Base-by-base conservation (phyloP, 345 rosid species). In the Iberis pinnata region DNA sequence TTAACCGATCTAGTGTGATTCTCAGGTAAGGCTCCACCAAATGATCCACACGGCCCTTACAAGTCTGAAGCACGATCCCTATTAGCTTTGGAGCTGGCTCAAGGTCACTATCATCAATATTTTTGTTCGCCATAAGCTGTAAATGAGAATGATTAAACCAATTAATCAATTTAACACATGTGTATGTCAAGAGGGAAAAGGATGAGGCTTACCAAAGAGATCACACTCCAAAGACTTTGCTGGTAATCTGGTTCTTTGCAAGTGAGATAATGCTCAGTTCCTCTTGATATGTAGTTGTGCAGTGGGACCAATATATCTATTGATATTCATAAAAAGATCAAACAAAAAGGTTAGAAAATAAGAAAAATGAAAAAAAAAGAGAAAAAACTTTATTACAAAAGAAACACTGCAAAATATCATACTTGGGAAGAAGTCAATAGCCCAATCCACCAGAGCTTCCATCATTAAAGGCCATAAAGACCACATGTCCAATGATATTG, bases 21-120 rank as follows among this genome's bases (percentile, higher is more conserved):
- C 83, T 82, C 55, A 93, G 64, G 76, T 82, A 93, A 63, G 99
- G 96, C 64, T 93, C 99, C 59, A 82, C 77, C 87, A 92, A 93
- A 2, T 80, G 99, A 76, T 93, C 99, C 67, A 93, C 96, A 56
- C 82, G 97, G 41, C 97, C 99, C 76, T 76, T 86, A 69, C 97
- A 86, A 61, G 88, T 93, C 76, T 93, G 99, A 66, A 93, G 84
- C 69, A 93, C 84, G 20, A 88, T 92, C 56, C 86, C 82, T 62
- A 93, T 68, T 52, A 93, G 83, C 78, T 93, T 93, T 19, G 99
- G 99, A 65, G 96, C 97, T 40, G 99, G 92, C 71, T 80, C 97
- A 64, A 88, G 71, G 67, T 88, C 99, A 60, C 70, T 69, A 53
- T 93, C 96, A 70, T 93, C 99, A 64, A 93, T 76, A 61, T 80